These are phyloP conservation scores for Fagopyrum tataricum DNA, from an alignment of 148 eudicot species.

Conservation along the genomic window DNA sequence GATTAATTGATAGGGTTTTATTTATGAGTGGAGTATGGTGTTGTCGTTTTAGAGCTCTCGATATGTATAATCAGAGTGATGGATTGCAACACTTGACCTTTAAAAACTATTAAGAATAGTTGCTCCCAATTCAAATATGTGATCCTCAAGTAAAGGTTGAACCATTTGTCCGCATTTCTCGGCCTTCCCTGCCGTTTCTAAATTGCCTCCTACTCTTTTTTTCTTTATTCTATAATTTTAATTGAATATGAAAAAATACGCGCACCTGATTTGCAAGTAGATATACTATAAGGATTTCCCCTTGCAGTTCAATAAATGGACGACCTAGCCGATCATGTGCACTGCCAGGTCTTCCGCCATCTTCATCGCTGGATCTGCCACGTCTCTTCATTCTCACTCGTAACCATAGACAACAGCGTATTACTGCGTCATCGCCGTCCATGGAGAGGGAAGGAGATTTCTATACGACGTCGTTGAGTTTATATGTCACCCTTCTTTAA, in stretches of 20 bases:
- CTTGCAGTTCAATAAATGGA: neutral
- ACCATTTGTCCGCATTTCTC: neutral
- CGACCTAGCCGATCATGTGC: neutral
- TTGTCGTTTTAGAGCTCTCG: neutral
- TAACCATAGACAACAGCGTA: too few relatives aligned
- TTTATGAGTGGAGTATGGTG: neutral
- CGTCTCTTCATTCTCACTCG: neutral
- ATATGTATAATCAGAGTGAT: neutral
- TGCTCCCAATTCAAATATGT: neutral
- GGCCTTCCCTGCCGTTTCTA: neutral
- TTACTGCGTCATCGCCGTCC: neutral
- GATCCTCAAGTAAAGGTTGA: neutral
- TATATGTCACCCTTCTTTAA: too few relatives aligned
- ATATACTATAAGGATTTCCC: neutral
- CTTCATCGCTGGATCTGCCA: neutral
- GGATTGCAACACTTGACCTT: neutral
- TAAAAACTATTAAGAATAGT: neutral
- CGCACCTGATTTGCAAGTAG: neutral
- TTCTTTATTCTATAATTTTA: neutral
- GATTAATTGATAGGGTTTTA: too few relatives aligned
- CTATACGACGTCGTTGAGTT: neutral
- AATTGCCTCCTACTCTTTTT: neutral
- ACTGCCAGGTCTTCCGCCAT: neutral
- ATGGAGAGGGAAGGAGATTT: neutral
- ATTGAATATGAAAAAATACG: too few relatives aligned